Base-by-base conservation (phyloP, 2,329 filamentous ascomycete species). In the Cadophora gregata region DNA sequence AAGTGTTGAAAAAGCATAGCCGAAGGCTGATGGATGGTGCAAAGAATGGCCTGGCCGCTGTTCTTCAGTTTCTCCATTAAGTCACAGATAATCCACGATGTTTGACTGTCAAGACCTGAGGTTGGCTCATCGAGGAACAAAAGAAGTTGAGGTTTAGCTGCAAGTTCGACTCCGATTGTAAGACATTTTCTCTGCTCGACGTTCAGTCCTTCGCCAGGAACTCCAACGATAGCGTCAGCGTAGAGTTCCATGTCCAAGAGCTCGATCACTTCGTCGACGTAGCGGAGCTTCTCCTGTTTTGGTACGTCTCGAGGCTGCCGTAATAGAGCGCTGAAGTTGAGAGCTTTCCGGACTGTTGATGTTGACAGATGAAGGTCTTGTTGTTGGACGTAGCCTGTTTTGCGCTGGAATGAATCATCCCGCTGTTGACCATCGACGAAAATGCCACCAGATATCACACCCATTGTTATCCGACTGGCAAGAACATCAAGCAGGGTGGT, bases 381-480 rank as follows among this genome's bases (percentile, higher is more conserved):
- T 77, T 97, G 93, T 76, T 96, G 92, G 42, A 94, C 93, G 73
- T 96, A 97, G 53, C 93, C 93, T 0, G 92, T 96, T 80, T 93
- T 94, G 69, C 93, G 90, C 78, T 96, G 93, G 84, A 97, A 97
- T 0, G 90, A 93, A 45, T 84, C 84, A 70, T 95, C 92, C 70
- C 91, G 51, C 16, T 21, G 53, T 21, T 31, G 14, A 1, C 64
- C 67, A 50, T 50, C 47, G n/a, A 50, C 47, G 47, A 50, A 50
- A 6, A 42, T 42, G 14, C 38, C 38, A 2, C 38, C 38, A 42
- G 38, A 42, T 3, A 42, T 42, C 38, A 42, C 38, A 16, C 38
- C 38, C 38, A 42, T 42, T 3, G 38, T 42, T 19, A 42, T 16
- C 6, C 38, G 38, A 19, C 38, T 42, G 2, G 38, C 38, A 42